Base-by-base conservation (phyloP, 805 yeast genomes). In the Suhomyces sp. region DNA sequence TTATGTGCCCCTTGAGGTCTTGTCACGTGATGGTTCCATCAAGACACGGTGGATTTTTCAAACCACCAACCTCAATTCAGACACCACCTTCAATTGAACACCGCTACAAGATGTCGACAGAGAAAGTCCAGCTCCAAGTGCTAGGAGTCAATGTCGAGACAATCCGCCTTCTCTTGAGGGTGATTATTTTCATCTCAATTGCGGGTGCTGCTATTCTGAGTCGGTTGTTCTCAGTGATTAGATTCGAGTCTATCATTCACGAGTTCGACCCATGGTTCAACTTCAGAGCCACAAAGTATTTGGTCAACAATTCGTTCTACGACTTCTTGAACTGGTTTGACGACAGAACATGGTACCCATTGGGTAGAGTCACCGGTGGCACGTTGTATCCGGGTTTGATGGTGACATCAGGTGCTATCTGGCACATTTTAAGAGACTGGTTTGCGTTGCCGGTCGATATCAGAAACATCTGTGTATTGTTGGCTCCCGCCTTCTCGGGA, bases 301-400 rank as follows among this genome's bases (percentile, higher is more conserved):
- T 94, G 59, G 96, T 90, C 29, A 76, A 82, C 44, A 84, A 90
- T 65, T 86, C 94, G 6, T 93, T 84, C 70, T 87, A 91, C 76
- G 92, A 91, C 60, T 96, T 94, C 66, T 79, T 96, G 65, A 94
- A 94, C 70, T 94, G 99, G 99, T 94, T 94, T 65, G 99, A 94
- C 69, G 97, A 93, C 69, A 84, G 97, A 67, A 93, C 99, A 17
- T 94, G 99, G 99, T 94, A 94, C 70, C 99, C 99, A 17, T 79
- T 94, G 60, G 99, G 99, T 19, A 83, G 99, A 74, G 99, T 94
- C 65, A 94, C 99, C 10, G 99, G 99, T 61, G 99, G 99, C 54
- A 96, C 99, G 1, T 73, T 94, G 57, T 94, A 96, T 66, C 99
- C 99, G 3, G 99, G 99, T 6, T 77, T 96, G 60, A 94, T 94